Evolutionary conservation across 305 asterid genomes (phyloP).

Genomic region (Fraxinus nigra): DNA sequence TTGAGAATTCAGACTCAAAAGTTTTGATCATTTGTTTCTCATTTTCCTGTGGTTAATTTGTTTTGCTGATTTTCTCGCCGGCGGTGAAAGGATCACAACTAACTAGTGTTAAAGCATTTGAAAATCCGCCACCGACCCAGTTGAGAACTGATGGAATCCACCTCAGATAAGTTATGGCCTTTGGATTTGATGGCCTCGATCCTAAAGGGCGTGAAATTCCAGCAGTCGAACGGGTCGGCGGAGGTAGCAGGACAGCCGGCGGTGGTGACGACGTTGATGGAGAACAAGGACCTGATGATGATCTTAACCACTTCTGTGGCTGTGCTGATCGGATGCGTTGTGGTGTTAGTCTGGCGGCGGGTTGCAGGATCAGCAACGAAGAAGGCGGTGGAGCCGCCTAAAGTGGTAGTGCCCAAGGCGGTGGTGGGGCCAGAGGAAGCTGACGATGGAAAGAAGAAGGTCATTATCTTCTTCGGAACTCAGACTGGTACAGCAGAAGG

Average conservation of each 20-base stretch:
- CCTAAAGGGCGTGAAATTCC: constrained; percentile 56
- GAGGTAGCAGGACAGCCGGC: constrained; percentile 43
- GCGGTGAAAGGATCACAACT: neutral
- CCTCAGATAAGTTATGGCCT: constrained; percentile 62
- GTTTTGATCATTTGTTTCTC: neutral
- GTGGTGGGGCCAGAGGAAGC: constrained; percentile 54
- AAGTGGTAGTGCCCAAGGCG: constrained; percentile 43
- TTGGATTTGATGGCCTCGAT: constrained; percentile 81
- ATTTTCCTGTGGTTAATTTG: neutral
- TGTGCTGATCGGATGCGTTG: constrained; percentile 60
- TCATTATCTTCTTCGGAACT: constrained; percentile 81
- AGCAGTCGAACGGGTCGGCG: constrained; percentile 51
- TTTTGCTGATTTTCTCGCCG: neutral
- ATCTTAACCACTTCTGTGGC: constrained; percentile 68
- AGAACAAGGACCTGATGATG: constrained; percentile 71
- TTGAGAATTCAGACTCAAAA: neutral
- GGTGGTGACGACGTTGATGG: constrained; percentile 58
- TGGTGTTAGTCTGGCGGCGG: constrained; percentile 47
- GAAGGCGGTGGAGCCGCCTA: constrained; percentile 53
- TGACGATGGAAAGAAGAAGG: constrained; percentile 74
- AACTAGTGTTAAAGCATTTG: neutral
- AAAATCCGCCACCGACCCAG: neutral
- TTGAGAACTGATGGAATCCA: constrained; percentile 37
- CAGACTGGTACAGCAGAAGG: constrained; percentile 99
- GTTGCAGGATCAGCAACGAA: constrained; percentile 42